These are phyloP conservation scores for Paxillus involutus DNA, from an alignment of 768 basidiomycete genomes.

Conservation along the genomic window DNA sequence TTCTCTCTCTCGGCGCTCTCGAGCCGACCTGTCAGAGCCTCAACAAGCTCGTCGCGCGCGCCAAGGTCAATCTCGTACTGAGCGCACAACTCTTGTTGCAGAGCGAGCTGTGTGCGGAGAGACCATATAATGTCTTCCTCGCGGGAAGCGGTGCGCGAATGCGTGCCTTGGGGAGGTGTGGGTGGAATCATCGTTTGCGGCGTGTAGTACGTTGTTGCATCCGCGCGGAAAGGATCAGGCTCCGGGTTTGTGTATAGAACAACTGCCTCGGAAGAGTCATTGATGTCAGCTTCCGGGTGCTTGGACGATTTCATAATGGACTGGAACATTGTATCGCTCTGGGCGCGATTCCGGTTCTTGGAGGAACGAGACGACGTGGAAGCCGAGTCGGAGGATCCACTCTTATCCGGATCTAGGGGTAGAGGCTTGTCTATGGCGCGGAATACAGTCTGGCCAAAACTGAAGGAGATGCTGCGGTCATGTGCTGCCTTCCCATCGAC, in stretches of 20 bases:
- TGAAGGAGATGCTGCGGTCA: constrained; percentile 69
- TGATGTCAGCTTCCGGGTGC: constrained; percentile 61
- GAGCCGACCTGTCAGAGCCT: constrained; percentile 55
- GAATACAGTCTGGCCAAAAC: constrained; percentile 63
- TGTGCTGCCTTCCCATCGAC: constrained; percentile 26
- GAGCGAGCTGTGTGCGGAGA: constrained; percentile 69
- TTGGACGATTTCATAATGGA: constrained; percentile 44
- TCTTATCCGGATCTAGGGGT: neutral
- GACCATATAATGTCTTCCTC: constrained; percentile 73
- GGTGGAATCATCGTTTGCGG: constrained; percentile 71
- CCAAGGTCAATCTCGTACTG: constrained; percentile 77
- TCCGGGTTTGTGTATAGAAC: constrained; percentile 46
- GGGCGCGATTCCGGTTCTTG: constrained; percentile 49
- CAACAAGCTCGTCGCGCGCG: constrained; percentile 72
- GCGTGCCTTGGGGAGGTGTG: constrained; percentile 55
- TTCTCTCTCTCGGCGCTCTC: constrained; percentile 60
- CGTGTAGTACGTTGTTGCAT: constrained; percentile 76
- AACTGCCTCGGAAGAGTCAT: constrained; percentile 52
- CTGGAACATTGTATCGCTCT: constrained; percentile 67
- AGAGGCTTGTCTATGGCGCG: constrained; percentile 42
- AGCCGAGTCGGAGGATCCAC: constrained; percentile 6
- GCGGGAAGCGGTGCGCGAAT: constrained; percentile 61
- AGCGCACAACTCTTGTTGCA: constrained; percentile 72
- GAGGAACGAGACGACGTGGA: neutral
- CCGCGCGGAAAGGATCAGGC: constrained; percentile 73